phyloP scores from a whole-genome alignment of 78 protist species.

The slime mould (Dictyostelium discoideum) region DNA sequence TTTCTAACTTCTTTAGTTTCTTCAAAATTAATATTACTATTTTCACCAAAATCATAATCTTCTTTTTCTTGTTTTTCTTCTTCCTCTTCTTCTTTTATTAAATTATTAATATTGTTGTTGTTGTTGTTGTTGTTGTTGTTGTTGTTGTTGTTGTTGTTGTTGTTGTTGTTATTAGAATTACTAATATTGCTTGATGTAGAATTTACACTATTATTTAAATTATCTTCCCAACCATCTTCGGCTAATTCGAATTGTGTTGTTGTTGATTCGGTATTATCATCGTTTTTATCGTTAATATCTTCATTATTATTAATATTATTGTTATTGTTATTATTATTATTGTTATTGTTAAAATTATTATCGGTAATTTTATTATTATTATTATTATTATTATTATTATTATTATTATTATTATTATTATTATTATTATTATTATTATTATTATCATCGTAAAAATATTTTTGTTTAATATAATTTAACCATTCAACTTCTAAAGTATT shows the following conservation, averaged over 20 bases:
- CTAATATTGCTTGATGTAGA: not conserved
- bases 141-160: not conserved
- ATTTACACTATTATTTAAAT: not conserved
- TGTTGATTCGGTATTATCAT: not conserved
- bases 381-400: not conserved
- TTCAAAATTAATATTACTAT: not conserved
- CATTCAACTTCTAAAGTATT: conserved; percentile 44
- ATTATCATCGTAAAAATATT: conserved; percentile 23
- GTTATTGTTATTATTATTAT: not conserved
- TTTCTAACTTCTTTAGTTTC: conserved; percentile 28
- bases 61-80: not conserved
- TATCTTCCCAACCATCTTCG: conserved; percentile 53
- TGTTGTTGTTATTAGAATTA: not conserved
- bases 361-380: not conserved
- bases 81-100: too few relatives aligned
- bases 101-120: too few relatives aligned
- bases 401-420: not conserved
- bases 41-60: not conserved
- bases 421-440: not conserved
- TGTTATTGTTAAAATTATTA: conserved; percentile 2
- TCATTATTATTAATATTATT: not conserved
- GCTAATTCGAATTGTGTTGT: not conserved
- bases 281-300: not conserved
- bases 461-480: conserved; percentile 50
- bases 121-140: too few relatives aligned